phyloP scores from a whole-genome alignment of 441 rosid species.

The Eruca vesicaria region DNA sequence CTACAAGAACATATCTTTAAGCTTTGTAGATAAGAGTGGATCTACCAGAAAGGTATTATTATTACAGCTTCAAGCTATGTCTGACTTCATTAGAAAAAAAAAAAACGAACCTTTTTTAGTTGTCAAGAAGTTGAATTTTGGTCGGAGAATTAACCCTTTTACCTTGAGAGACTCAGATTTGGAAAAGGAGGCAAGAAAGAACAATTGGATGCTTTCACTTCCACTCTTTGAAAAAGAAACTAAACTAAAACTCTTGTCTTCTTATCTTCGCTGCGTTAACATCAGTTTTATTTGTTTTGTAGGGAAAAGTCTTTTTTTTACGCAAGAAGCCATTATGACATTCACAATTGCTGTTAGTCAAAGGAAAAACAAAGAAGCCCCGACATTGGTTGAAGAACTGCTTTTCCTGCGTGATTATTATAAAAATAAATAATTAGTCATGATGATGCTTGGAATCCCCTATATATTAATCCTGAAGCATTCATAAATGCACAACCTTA shows the following conservation, averaged over 20 bases:
- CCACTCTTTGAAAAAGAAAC: conserved; percentile 1
- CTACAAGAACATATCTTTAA: conserved; percentile 1
- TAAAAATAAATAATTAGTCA: neutral
- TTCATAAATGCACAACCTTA: too few relatives aligned
- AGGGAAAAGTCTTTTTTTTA: conserved; percentile 2
- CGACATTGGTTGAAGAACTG: neutral
- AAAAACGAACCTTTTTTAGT: too few relatives aligned
- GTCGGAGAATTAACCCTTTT: too few relatives aligned
- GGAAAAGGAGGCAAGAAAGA: too few relatives aligned
- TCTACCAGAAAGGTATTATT: neutral
- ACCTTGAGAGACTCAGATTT: too few relatives aligned
- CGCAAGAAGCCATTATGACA: conserved; percentile 8
- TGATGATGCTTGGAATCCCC: conserved; percentile 1
- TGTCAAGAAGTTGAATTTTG: too few relatives aligned
- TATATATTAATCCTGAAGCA: too few relatives aligned
- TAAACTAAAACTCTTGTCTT: neutral
- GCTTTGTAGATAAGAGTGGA: neutral
- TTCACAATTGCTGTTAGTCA: conserved; percentile 18
- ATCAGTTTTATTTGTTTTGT: neutral
- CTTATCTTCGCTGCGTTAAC: neutral
- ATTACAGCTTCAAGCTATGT: too few relatives aligned
- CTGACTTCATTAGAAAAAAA: too few relatives aligned
- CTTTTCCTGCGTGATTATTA: conserved; percentile 12
- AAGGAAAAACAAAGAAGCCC: neutral
- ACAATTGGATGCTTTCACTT: conserved; percentile 12